These are phyloP conservation scores for Trametes sanguinea DNA, from an alignment of 768 basidiomycete genomes.

Conservation along the genomic window DNA sequence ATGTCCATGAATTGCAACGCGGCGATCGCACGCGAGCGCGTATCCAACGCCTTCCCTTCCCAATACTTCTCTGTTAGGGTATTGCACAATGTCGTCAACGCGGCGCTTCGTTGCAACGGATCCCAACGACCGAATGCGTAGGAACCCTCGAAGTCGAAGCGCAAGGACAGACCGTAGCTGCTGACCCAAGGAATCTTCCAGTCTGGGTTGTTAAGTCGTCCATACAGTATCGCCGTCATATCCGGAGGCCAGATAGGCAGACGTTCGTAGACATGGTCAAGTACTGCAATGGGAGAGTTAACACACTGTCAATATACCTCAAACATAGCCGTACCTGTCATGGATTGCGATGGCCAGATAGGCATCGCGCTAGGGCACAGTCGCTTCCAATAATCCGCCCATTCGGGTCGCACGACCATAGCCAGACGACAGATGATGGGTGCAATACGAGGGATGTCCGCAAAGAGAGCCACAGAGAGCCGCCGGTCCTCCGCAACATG, in stretches of 20 bases:
- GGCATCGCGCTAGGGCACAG: slow-evolving; percentile 63
- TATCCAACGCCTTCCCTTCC: slow-evolving; percentile 42
- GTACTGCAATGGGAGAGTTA: too few relatives aligned
- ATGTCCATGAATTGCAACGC: slow-evolving; percentile 59
- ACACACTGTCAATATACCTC: too few relatives aligned
- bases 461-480: slow-evolving; percentile 55
- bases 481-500: slow-evolving; percentile 73
- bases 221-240: slow-evolving; percentile 63
- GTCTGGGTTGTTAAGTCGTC: slow-evolving; percentile 60
- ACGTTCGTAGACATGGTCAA: slow-evolving; percentile 61
- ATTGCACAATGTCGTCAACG: slow-evolving; percentile 58
- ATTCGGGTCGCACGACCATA: slow-evolving; percentile 70
- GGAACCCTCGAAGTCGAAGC: slow-evolving; percentile 51
- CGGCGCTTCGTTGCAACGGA: slow-evolving; percentile 50
- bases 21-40: slow-evolving; percentile 66
- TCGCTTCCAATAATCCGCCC: slow-evolving; percentile 93
- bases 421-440: slow-evolving; percentile 66
- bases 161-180: slow-evolving; percentile 44
- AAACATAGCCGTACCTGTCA: slow-evolving; percentile 38
- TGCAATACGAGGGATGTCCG: slow-evolving; percentile 56
- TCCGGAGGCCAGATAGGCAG: slow-evolving; percentile 81
- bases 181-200: slow-evolving; percentile 57
- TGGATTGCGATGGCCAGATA: slow-evolving; percentile 58
- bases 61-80: slow-evolving; percentile 51
- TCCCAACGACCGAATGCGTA: slow-evolving; percentile 65